Conservation (phyloP, 2,329 filamentous ascomycete genomes). For the Phialemoniopsis sp. region DNA sequence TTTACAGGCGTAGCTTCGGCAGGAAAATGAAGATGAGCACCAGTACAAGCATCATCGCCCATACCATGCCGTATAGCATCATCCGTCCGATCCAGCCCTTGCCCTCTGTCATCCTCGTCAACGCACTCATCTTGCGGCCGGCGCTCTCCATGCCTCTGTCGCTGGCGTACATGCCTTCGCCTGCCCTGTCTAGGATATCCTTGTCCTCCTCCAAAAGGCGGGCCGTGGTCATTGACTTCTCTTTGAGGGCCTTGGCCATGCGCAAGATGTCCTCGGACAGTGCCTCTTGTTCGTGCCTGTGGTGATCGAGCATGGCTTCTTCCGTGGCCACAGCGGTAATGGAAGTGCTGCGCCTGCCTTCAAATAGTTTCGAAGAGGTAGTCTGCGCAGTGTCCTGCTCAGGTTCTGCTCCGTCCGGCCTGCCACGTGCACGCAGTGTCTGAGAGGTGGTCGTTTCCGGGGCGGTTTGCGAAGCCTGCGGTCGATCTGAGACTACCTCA, state of each 20-base stretch:
- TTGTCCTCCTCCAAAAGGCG: constrained; percentile 68
- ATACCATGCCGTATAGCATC: constrained; percentile 80
- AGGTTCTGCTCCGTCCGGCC: constrained; percentile 3
- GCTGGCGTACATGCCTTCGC: constrained; percentile 73
- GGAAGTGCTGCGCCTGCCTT: constrained; percentile 12
- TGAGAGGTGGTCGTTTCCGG: constrained; percentile 21
- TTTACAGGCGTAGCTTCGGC: constrained; percentile 81
- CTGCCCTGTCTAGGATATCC: constrained; percentile 66
- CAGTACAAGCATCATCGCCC: constrained; percentile 72
- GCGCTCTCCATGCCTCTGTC: constrained; percentile 73
- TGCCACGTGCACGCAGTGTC: constrained; percentile 23
- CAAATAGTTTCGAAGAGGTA: constrained; percentile 6
- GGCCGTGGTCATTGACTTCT: constrained; percentile 68
- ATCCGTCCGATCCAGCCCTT: constrained; percentile 83
- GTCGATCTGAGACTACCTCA: constrained; percentile 5
- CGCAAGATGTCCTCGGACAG: constrained; percentile 77
- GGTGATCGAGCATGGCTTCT: constrained; percentile 71
- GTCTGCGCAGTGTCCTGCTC: constrained; percentile 7
- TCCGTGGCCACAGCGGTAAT: constrained; percentile 41
- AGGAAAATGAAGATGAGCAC: constrained; percentile 79
- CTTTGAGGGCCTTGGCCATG: constrained; percentile 75
- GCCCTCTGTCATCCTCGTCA: constrained; percentile 80
- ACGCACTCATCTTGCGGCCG: constrained; percentile 68
- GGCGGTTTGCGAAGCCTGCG: not conserved
- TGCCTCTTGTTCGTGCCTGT: constrained; percentile 77